These are phyloP conservation scores for Saccharomycopsis hybrid DNA, from an alignment of 1,139 yeast genomes.

Conservation along the genomic window DNA sequence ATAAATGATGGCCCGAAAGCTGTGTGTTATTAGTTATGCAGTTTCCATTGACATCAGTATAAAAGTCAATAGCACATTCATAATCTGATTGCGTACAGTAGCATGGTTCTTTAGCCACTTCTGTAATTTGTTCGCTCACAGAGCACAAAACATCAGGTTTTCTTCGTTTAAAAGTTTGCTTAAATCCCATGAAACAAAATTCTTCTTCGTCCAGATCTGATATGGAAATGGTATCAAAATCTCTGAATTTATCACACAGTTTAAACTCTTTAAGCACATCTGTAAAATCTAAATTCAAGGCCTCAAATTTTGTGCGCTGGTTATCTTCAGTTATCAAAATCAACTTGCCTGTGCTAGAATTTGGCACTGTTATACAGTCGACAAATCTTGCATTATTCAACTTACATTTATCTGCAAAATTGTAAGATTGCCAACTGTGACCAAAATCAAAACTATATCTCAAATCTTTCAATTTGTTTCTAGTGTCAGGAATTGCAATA, in stretches of 20 bases:
- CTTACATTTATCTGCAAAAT: too few relatives aligned
- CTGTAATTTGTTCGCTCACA: too few relatives aligned
- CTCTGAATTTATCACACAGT: conserved; percentile 16
- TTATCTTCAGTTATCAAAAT: too few relatives aligned
- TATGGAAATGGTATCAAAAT: conserved; percentile 26
- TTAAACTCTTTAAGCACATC: conserved; percentile 26
- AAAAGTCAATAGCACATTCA: conserved; percentile 55
- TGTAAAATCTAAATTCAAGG: background rate
- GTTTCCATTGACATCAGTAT: conserved; percentile 30
- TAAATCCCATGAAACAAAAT: conserved; percentile 59
- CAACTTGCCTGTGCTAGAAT: too few relatives aligned
- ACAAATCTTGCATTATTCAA: too few relatives aligned
- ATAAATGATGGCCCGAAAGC: conserved; percentile 13
- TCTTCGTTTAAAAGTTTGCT: conserved; percentile 51
- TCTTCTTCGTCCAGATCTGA: too few relatives aligned
- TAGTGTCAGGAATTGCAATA: conserved; percentile 34
- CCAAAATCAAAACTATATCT: conserved; percentile 59
- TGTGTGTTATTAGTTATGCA: conserved; percentile 43
- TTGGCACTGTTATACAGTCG: too few relatives aligned
- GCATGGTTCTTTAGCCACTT: conserved; percentile 54
- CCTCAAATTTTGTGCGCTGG: too few relatives aligned
- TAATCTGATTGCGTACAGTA: conserved; percentile 49
- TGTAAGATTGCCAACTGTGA: conserved; percentile 36
- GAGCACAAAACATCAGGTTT: conserved; percentile 52
- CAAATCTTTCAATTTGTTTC: conserved; percentile 11